Evolutionary conservation across 306 rosid species (phyloP).

Genomic region (Myrica gale): DNA sequence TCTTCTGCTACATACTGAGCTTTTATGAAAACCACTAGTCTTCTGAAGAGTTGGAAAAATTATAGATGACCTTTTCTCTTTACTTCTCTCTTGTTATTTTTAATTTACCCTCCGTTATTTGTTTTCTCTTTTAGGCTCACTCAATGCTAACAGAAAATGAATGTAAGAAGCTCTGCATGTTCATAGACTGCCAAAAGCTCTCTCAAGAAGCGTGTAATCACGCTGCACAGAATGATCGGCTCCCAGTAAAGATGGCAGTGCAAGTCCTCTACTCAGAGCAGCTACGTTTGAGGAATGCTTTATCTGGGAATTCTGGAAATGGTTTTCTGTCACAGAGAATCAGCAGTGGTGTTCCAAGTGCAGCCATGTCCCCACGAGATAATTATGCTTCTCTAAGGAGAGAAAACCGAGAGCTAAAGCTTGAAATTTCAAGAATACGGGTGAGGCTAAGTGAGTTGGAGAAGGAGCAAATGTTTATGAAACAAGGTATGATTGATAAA

Average conservation of each 20-base stretch:
- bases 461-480: slow-evolving; percentile 81
- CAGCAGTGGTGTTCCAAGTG: slow-evolving; percentile 79
- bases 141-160: slow-evolving; percentile 63
- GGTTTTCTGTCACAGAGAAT: slow-evolving; percentile 63
- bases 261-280: slow-evolving; percentile 82
- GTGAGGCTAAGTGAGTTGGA: slow-evolving; percentile 89
- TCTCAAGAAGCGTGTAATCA: slow-evolving; percentile 93
- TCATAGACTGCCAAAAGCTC: slow-evolving; percentile 77
- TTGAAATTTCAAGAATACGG: slow-evolving; percentile 80
- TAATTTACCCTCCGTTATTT: neutral
- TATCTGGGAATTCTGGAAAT: slow-evolving; percentile 64
- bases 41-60: neutral
- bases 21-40: neutral
- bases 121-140: slow-evolving; percentile 57
- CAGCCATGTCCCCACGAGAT: slow-evolving; percentile 87
- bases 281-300: slow-evolving; percentile 63
- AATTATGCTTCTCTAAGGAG: slow-evolving; percentile 81
- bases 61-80: neutral
- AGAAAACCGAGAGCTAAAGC: slow-evolving; percentile 83
- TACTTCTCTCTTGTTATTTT: neutral
- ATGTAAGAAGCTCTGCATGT: slow-evolving; percentile 70
- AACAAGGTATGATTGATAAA: slow-evolving; percentile 75
- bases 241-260: slow-evolving; percentile 75
- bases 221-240: slow-evolving; percentile 79
- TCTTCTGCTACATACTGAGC: neutral